Evolutionary conservation across 78 protist genomes (phyloP), one percentile per base, ranked within the genome.

Genomic region (slime mould (Dictyostelium discoideum)): DNA sequence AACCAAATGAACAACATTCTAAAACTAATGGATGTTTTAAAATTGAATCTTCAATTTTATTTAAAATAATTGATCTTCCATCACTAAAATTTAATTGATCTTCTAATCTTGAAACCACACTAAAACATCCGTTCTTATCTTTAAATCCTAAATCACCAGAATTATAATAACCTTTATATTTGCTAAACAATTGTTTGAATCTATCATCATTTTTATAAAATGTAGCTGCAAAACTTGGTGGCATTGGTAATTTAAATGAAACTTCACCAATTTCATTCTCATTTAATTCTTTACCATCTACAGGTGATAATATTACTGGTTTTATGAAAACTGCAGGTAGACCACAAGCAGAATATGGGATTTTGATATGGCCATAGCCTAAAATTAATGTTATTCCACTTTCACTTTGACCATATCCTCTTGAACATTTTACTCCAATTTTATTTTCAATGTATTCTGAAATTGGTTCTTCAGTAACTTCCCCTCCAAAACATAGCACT

Each of bases 61-160:
- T 32, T 32, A 32, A 32, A 32, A 32, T 32, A 32, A 32, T 32
- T 32, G 37, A 32, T 32, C 2, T 32, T 32, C 37, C 37, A 32
- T 32, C 37, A 32, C 37, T 32, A 32, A 32, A 32, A 32, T 60
- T 74, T 26, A 98, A 98, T 29, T 96, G 69, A 73, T 97, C 98
- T 42, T 98, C 99, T 9, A 97, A 88, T 14, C 99, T 78, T 26
- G 97, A 48, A 87, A 97, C 83, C 0, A 98, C 60, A 78, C 16
- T 29, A 24, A 89, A 74, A 78, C 14, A 92, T 92, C 24, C 96
- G 93, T 16, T 96, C 92, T 10, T 54, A 80, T n/a, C 57, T 85
- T 32, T 26, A 4, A 63, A 18, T n/a, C 96, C 97, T 32, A 98
- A 93, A 74, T 98, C 98, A 29, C 98, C 98, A 1, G 98, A 85